A percentile compares a stretch with the other conserved stretches of the same genome.
Evolutionary conservation across 2,329 filamentous ascomycete species (phyloP).

Genomic region (Aspergillus tanneri): DNA sequence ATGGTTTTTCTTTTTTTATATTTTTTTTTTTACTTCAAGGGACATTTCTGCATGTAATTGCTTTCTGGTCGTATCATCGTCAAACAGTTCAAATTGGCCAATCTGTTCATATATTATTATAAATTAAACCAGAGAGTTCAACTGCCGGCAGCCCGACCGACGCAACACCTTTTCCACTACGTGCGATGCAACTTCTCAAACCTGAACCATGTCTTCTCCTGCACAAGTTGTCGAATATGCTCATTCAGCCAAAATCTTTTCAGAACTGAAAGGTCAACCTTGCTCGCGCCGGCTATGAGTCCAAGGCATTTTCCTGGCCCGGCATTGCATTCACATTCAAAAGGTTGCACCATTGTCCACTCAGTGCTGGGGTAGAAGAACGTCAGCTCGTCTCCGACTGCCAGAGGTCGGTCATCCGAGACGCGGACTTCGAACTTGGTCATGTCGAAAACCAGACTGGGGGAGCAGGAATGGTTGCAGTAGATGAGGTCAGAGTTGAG

Average conservation of each 20-base stretch:
- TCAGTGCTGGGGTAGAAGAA: constrained; percentile 47
- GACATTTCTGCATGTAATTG: no score
- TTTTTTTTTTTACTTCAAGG: no score
- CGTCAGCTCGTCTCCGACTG: constrained; percentile 38
- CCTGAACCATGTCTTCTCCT: no score
- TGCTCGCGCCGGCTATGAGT: background rate
- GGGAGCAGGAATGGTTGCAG: constrained; percentile 53
- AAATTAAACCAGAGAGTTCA: no score
- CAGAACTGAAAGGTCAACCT: background rate
- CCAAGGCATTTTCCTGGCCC: background rate
- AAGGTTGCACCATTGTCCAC: constrained; percentile 42
- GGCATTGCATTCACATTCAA: constrained; percentile 36
- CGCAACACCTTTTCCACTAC: no score
- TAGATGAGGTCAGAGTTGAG: constrained; percentile 54
- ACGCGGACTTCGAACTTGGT: constrained; percentile 28
- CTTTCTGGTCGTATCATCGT: no score
- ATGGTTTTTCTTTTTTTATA: no score
- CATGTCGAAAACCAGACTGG: constrained; percentile 52
- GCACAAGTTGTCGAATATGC: background rate
- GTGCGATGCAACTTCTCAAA: background rate
- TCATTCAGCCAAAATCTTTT: constrained; percentile 1
- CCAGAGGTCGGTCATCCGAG: constrained; percentile 30
- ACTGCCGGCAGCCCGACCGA: no score
- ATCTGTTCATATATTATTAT: no score
- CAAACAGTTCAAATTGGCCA: no score